Evolutionary conservation across 2,329 filamentous ascomycete species (phyloP), one percentile per base, ranked within the genome.

Genomic region (Fusarium sp.): DNA sequence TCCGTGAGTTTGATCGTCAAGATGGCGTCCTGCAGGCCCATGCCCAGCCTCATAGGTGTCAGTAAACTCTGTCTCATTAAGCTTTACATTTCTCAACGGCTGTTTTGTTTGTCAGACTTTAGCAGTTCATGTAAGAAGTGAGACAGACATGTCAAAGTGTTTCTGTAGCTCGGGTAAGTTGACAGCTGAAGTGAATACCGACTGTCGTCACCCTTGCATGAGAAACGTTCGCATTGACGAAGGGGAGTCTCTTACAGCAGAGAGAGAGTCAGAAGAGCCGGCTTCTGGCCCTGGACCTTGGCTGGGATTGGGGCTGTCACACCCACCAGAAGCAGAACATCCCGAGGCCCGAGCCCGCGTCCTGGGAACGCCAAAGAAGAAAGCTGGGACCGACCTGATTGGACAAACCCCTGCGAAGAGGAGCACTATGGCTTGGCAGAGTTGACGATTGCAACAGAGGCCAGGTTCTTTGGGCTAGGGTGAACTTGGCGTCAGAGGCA

Each of bases 281-380:
- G 49, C 32, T 25, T 6, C 49, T 54, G 33, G 23, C 33, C 50
- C 50, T 54, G 50, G 50, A 44, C 33, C 38, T n/a, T 21, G 56
- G 56, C 56, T 59, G 42, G 56, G 63, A 72, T 64, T 67, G 75
- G 70, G 72, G 67, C 52, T 65, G 75, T 74, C 63, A 67, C 67
- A 72, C 52, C 64, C 63, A 53, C 38, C 72, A 75, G 73, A 78
- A 77, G 76, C 76, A 78, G 76, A 71, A 78, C 76, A 78, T 78
- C 72, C 76, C 74, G 75, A 77, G 75, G 76, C 76, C 78, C 78
- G 77, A 79, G 73, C 71, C 79, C 71, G 66, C 64, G 78, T 78
- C 63, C 71, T 77, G 75, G 79, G 75, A 74, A 78, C 71, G 69
- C 75, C 73, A 77, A 71, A 47, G 57, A 74, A 72, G 54, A 67